These are phyloP conservation scores for Mycena floridula DNA, from an alignment of 768 basidiomycete genomes.

Conservation along the genomic window DNA sequence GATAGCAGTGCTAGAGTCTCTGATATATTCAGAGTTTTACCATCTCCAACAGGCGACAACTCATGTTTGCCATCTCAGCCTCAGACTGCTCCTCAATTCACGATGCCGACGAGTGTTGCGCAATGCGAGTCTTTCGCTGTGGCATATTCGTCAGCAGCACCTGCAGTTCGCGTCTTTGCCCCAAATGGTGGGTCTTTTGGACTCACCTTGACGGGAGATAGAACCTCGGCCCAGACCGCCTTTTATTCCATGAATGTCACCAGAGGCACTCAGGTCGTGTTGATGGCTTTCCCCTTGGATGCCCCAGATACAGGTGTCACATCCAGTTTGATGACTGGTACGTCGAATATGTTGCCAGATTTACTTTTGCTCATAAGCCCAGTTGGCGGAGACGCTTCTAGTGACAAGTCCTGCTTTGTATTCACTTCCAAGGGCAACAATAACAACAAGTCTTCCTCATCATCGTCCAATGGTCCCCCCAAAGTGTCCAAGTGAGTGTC, in stretches of 20 bases:
- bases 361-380: background rate
- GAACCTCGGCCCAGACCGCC: constrained; percentile 16
- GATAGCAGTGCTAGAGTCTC: constrained; percentile 35
- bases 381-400: constrained; percentile 23
- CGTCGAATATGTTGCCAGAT: background rate
- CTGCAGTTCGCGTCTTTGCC: constrained; percentile 32
- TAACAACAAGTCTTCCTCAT: constrained; percentile 10
- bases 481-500: constrained; percentile 13
- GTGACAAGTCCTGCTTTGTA: constrained; percentile 5
- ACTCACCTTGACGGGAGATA: constrained; percentile 15
- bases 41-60: constrained; percentile 29
- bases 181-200: constrained; percentile 25
- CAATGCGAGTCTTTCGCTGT: constrained; percentile 49
- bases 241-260: constrained; percentile 27
- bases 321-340: constrained; percentile 29
- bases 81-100: constrained; percentile 20
- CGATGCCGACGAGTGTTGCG: constrained; percentile 23
- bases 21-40: constrained; percentile 38
- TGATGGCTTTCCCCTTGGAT: constrained; percentile 36
- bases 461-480: constrained; percentile 5
- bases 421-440: constrained; percentile 4
- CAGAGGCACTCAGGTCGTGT: constrained; percentile 29
- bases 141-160: constrained; percentile 30
- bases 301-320: constrained; percentile 31
- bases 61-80: constrained; percentile 31